A percentile compares a stretch with the other conserved stretches of the same genome.
These are phyloP conservation scores for Eremomyces bilateralis DNA, from an alignment of 495 filamentous ascomycete species.

Conservation along the genomic window DNA sequence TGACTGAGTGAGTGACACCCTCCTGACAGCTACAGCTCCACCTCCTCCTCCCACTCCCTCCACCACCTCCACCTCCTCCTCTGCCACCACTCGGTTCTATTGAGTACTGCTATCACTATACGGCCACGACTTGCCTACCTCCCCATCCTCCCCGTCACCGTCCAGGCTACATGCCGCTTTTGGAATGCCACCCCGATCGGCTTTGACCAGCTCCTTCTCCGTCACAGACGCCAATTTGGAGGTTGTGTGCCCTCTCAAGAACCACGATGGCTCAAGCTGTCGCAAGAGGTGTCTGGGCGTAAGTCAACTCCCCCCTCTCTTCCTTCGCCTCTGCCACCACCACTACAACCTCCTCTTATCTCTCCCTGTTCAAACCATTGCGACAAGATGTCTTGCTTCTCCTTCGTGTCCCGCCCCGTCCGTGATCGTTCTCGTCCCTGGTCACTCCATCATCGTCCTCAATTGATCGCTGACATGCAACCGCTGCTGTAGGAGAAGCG, in stretches of 20 bases:
- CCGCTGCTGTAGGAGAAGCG: slow-evolving; percentile 52
- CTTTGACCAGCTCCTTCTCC: slow-evolving; percentile 76
- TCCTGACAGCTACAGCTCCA: too few species aligned
- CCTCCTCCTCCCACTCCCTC: too few species aligned
- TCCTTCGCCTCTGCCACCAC: slow-evolving; percentile 2
- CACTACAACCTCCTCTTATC: slow-evolving; percentile 2
- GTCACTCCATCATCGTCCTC: neutral
- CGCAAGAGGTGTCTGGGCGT: slow-evolving; percentile 94
- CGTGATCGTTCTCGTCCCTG: neutral
- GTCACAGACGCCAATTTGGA: slow-evolving; percentile 83
- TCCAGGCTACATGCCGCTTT: too few species aligned
- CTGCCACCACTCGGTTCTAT: too few species aligned
- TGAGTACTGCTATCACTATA: too few species aligned
- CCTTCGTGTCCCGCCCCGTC: neutral
- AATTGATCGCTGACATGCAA: neutral
- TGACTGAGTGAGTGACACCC: too few species aligned
- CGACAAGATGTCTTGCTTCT: too few species aligned
- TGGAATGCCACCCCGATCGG: slow-evolving; percentile 81
- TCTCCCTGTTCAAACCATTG: too few species aligned
- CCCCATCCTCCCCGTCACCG: too few species aligned
- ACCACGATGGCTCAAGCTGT: slow-evolving; percentile 93
- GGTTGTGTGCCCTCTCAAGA: slow-evolving; percentile 87
- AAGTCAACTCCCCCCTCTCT: slow-evolving; percentile 23
- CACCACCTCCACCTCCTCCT: too few species aligned
- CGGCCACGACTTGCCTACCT: too few species aligned